Evolutionary conservation across 768 basidiomycete genomes (phyloP), one percentile per base, ranked within the genome.

Genomic region (Leccinum boreale): DNA sequence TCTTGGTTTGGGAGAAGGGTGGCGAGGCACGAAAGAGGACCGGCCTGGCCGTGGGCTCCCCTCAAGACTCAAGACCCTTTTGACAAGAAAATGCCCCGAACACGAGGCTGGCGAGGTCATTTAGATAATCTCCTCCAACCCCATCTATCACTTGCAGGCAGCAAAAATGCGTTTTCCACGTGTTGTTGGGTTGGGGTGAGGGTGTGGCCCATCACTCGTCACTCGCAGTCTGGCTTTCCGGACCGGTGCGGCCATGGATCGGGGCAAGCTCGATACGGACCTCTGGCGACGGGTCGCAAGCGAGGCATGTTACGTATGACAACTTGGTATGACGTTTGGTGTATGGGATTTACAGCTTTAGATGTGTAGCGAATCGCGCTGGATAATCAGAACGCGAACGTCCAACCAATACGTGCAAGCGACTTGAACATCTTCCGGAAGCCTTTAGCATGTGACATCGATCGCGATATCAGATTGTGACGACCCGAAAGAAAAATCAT

Each of bases 61-160:
- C 52, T 50, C 61, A 50, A 53, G 56, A 57, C 50, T 35, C 55
- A 44, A 36, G 58, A 39, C 57, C 63, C 54, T 60, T 56, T 55
- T 61, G 54, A 57, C 51, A 33, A 42, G 31, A 35, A n/a, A 71
- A 71, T 46, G 62, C 65, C 42, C 48, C 46, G 12, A 58, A 61
- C 70, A 70, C 58, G 70, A 71, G 70, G 70, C 59, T 54, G 56
- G n/a, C 59, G 4, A 63, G 50, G 52, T 46, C 0, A 56, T 67
- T 70, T 70, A 62, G 68, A 69, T 71, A 66, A 71, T 60, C 58
- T 46, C 51, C 59, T 59, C 46, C 61, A 42, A 48, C 57, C 36
- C 57, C 46, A 35, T 60, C 54, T 53, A 65, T 69, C 63, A 42
- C 48, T 57, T 48, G 58, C 47, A 29, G 59, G 58, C 53, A 58